These are phyloP conservation scores for Phalaenopsis hybrid DNA, from an alignment of 116 monocot genomes.

Conservation along the genomic window DNA sequence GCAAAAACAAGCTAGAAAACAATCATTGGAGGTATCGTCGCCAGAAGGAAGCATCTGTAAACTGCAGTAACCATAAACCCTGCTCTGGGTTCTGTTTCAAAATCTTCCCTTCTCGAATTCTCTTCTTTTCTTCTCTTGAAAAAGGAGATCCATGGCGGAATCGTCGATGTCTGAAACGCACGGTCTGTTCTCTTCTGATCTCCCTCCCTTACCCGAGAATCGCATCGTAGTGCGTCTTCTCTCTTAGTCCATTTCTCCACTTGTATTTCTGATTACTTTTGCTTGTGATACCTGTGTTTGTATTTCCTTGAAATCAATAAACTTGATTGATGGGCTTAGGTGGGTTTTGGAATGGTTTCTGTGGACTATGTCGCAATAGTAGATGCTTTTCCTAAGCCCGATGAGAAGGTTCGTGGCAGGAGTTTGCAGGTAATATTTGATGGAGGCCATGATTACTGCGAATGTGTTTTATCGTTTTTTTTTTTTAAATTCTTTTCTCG, in stretches of 20 bases:
- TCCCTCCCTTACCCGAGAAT: background rate
- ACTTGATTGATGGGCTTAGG: background rate
- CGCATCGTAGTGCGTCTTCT: conserved; percentile 2
- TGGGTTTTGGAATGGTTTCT: conserved; percentile 2
- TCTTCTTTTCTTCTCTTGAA: background rate
- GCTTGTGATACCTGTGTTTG: background rate
- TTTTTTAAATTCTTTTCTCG: background rate
- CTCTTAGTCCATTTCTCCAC: background rate
- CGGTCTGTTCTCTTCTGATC: background rate
- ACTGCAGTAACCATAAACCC: background rate
- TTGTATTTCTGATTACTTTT: background rate
- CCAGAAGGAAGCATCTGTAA: background rate
- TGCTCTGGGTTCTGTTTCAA: background rate
- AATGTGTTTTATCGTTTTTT: background rate
- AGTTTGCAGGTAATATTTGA: conserved; percentile 1
- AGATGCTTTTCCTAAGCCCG: conserved; percentile 1
- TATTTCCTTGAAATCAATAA: background rate
- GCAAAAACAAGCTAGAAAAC: too few species aligned
- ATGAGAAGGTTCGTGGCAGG: conserved; percentile 4
- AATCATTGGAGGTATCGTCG: background rate
- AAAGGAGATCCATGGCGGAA: background rate
- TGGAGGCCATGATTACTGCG: background rate
- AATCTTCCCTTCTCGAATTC: background rate
- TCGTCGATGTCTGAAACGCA: background rate
- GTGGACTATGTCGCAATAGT: conserved; percentile 3